Conservation (phyloP, 1,139 yeast genomes). For the Saccharomyces hybrid region DNA sequence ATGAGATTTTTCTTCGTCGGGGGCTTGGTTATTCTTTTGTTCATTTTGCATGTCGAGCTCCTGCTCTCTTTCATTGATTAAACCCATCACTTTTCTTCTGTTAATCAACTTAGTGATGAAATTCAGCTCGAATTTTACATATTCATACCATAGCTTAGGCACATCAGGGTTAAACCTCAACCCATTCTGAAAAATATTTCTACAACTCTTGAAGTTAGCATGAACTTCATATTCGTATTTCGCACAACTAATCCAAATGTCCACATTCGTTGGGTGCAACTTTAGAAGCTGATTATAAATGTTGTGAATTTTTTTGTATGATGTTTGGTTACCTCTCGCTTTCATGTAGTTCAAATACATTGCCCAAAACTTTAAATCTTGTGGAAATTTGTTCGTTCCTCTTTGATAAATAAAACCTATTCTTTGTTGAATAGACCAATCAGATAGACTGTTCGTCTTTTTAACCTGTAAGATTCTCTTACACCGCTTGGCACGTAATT, state of each 20-base stretch:
- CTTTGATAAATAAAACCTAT: conserved; percentile 78
- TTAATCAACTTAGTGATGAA: conserved; percentile 78
- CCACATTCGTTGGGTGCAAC: conserved; percentile 83
- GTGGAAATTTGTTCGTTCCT: conserved; percentile 74
- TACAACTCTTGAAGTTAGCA: conserved; percentile 82
- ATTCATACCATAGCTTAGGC: conserved; percentile 69
- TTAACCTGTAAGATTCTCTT: conserved; percentile 49
- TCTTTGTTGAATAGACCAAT: conserved; percentile 82
- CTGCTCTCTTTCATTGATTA: conserved; percentile 67
- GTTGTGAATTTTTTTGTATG: conserved; percentile 72
- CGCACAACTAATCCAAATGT: conserved; percentile 93
- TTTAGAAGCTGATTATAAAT: conserved; percentile 73
- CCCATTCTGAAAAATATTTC: conserved; percentile 78
- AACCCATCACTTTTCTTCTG: conserved; percentile 74
- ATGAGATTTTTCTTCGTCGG: conserved; percentile 35
- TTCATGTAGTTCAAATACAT: conserved; percentile 69
- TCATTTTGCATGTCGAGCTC: conserved; percentile 36
- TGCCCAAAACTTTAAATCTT: conserved; percentile 71
- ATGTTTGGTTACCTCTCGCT: conserved; percentile 43
- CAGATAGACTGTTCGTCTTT: conserved; percentile 54
- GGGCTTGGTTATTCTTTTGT: conserved; percentile 25
- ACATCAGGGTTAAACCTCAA: conserved; percentile 76
- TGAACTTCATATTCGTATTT: conserved; percentile 86
- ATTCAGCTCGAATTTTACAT: conserved; percentile 79
- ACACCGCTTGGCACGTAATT: conserved; percentile 64